Evolutionary conservation across 805 yeast species (phyloP).

Genomic region (Lipomyces starkeyi): DNA sequence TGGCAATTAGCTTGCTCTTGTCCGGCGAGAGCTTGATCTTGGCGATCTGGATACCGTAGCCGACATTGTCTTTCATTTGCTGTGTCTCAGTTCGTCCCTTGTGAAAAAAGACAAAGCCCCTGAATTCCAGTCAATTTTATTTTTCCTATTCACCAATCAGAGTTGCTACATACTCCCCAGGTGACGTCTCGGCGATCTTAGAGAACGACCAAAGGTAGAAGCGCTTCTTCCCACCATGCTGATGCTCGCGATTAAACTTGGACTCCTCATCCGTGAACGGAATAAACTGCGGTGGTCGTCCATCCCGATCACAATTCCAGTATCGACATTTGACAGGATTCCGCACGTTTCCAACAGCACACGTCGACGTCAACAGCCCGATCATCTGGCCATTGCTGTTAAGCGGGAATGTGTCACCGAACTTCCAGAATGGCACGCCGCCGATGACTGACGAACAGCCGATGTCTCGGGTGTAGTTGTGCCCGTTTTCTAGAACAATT

Average conservation of each 20-base stretch:
- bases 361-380: conserved; percentile 34
- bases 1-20: conserved; percentile 21
- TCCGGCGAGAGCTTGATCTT: conserved; percentile 18
- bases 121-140: not conserved
- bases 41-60: conserved; percentile 32
- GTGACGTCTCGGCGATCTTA: conserved; percentile 24
- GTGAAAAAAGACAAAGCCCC: conserved; percentile 35
- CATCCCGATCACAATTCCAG: conserved; percentile 26
- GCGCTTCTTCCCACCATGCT: conserved; percentile 31
- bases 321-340: conserved; percentile 33
- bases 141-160: not conserved
- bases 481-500: conserved; percentile 25
- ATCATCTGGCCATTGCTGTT: conserved; percentile 35
- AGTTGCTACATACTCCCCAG: conserved; percentile 27
- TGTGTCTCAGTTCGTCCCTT: conserved; percentile 33
- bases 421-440: conserved; percentile 29
- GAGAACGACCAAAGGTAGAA: conserved; percentile 36
- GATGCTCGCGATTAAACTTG: conserved; percentile 24
- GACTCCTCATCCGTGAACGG: conserved; percentile 35
- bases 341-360: conserved; percentile 26
- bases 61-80: conserved; percentile 23
- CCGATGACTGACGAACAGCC: conserved; percentile 32
- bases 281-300: conserved; percentile 33
- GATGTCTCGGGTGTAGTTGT: conserved; percentile 34
- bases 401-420: conserved; percentile 37